These are phyloP conservation scores for Alloteropsis semialata DNA, from an alignment of 176 grass and related monocot species.

Conservation along the genomic window DNA sequence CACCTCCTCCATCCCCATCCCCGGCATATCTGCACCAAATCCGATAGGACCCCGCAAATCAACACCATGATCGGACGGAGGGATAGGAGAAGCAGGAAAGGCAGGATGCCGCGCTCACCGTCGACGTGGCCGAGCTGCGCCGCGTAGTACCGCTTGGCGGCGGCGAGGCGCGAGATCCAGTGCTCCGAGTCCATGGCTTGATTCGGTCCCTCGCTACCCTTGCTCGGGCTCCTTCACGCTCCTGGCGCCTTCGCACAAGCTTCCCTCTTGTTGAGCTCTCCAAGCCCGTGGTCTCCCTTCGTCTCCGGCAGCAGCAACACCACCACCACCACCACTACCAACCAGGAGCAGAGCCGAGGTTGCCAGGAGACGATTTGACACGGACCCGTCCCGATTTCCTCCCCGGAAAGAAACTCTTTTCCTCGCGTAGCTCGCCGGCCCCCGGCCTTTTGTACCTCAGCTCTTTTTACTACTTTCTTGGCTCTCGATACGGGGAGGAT, in stretches of 20 bases:
- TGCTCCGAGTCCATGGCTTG: slow-evolving; percentile 84
- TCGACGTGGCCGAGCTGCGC: slow-evolving; percentile 59
- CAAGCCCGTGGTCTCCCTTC: background rate
- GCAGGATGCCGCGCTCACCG: slow-evolving; percentile 6
- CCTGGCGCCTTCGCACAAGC: background rate
- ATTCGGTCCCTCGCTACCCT: background rate
- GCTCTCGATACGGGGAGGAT: background rate
- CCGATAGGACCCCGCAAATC: slow-evolving; percentile 12
- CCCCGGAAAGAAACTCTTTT: background rate
- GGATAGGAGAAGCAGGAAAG: background rate
- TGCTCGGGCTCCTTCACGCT: background rate
- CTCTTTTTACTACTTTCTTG: background rate
- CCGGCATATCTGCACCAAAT: slow-evolving; percentile 39
- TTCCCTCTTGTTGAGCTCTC: background rate
- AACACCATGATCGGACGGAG: background rate
- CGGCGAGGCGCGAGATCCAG: slow-evolving; percentile 95
- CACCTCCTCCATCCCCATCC: slow-evolving; percentile 67
- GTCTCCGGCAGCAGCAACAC: slow-evolving; percentile 3
- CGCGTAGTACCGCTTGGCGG: slow-evolving; percentile 85
- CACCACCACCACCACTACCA: background rate
- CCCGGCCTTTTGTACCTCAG: background rate
- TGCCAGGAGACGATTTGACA: background rate
- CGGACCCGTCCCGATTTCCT: background rate
- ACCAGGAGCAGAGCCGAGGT: background rate
- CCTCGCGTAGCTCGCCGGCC: background rate